phyloP scores from a whole-genome alignment of 768 basidiomycete genomes.

The Suillus weaverae region DNA sequence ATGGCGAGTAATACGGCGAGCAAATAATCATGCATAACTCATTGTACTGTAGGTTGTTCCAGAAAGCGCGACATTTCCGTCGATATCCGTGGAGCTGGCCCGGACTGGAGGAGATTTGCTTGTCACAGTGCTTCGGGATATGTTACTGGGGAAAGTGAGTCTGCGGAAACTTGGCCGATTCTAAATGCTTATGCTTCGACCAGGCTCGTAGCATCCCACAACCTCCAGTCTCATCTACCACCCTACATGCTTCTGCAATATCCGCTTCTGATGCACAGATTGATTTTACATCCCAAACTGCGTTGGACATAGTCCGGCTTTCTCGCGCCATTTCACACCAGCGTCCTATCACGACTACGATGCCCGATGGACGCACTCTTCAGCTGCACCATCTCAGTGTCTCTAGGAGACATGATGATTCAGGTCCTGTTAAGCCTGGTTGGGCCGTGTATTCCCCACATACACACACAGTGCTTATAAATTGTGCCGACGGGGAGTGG shows the following conservation, averaged over 20 bases:
- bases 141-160: constrained; percentile 56
- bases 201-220: constrained; percentile 57
- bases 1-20: constrained; percentile 46
- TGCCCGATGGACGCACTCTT: constrained; percentile 35
- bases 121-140: constrained; percentile 65
- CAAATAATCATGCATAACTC: not conserved
- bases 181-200: constrained; percentile 1
- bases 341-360: constrained; percentile 37
- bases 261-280: constrained; percentile 49
- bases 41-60: constrained; percentile 48
- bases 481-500: constrained; percentile 53
- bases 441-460: constrained; percentile 43
- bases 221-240: constrained; percentile 23
- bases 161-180: not conserved
- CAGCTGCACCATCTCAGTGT: constrained; percentile 40
- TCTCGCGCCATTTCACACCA: constrained; percentile 73
- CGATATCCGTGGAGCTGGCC: constrained; percentile 60
- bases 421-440: constrained; percentile 36
- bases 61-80: constrained; percentile 48
- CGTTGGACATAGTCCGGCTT: constrained; percentile 51
- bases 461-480: constrained; percentile 45
- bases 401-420: constrained; percentile 3
- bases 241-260: constrained; percentile 61
- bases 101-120: constrained; percentile 66
- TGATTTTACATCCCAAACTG: constrained; percentile 58